Base-by-base conservation (phyloP, 2,329 filamentous ascomycete genomes). In the Periglandula ipomoeae region DNA sequence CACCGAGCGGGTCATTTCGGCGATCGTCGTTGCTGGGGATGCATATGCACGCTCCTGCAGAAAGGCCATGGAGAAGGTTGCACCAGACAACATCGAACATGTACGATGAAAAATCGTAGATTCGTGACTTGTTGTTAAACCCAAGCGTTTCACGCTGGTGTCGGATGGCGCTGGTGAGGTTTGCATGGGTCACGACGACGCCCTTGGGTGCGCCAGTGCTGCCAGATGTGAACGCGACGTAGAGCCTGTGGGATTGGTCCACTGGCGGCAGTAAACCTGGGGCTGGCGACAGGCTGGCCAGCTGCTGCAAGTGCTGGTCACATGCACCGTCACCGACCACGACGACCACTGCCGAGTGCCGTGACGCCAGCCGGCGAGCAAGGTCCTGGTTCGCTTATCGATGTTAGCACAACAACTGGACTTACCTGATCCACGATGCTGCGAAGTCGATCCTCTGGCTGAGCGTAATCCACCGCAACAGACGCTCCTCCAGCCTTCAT, bases 11-110 rank as follows among this genome's bases (percentile, higher is more conserved):
- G 50, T 72, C 64, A 50, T 76, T 73, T 47, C 74, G 64, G 4
- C 74, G 70, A 45, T 75, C 71, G 20, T 70, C 66, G 19, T 78
- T 74, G 1, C 71, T 74, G 1, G 51, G 51, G 24, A 52, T 45
- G 20, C 51, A 52, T n/a, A 52, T n/a, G 44, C 52, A 54, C 27
- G 43, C 52, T 30, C 52, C 52, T 15, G 32, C 40, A 9, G 48
- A 40, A 11, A 54, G 43, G 11, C 46, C 48, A 5, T 45, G 34
- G 15, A 51, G 35, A 20, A 50, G 44, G 15, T 49, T 48, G 9
- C 26, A 43, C 48, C 48, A 50, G 13, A 32, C 44, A 3, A 46
- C 44, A 47, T 54, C 52, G 24, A 54, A 54, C n/a, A 47, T 38
- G 26, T 52, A 54, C 19, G 45, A 47, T 15, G 43, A 34, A 32